Conservation (phyloP, 345 rosid genomes). For the Durio zibethinus region DNA sequence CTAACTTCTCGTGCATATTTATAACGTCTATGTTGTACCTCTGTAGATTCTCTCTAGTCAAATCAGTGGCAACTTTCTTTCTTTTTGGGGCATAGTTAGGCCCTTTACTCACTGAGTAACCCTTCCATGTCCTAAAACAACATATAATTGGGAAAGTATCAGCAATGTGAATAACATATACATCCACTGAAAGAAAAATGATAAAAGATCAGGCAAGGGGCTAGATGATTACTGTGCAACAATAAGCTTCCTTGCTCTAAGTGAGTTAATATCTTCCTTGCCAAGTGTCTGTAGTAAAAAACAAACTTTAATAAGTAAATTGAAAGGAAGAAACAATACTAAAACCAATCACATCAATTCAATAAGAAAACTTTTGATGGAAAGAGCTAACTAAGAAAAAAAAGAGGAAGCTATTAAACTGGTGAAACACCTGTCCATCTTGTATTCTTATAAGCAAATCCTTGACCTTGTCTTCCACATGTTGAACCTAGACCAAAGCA, state of each 20-base stretch:
- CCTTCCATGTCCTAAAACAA: constrained; percentile 69
- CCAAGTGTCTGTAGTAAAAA: constrained; percentile 51
- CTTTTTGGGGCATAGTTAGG: constrained; percentile 78
- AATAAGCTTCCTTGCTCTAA: constrained; percentile 83
- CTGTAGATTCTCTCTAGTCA: constrained; percentile 86
- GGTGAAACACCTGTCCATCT: constrained; percentile 47
- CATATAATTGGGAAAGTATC: background rate
- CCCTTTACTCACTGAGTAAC: constrained; percentile 74
- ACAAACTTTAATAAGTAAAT: background rate
- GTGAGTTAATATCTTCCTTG: constrained; percentile 50
- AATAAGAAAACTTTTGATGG: background rate
- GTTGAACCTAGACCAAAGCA: constrained; percentile 54
- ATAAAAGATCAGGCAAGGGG: background rate
- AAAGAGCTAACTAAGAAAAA: background rate
- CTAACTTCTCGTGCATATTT: background rate
- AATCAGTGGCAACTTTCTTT: constrained; percentile 72
- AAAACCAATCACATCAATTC: constrained; percentile 7
- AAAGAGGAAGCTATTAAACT: background rate
- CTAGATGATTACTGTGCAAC: constrained; percentile 46
- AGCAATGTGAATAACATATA: background rate
- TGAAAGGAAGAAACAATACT: background rate
- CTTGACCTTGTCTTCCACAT: constrained; percentile 76
- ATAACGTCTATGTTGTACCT: constrained; percentile 34
- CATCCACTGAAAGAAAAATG: background rate
- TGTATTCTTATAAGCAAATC: constrained; percentile 51